phyloP scores from a whole-genome alignment of 805 yeast species.

The Starmerella tilneyi region DNA sequence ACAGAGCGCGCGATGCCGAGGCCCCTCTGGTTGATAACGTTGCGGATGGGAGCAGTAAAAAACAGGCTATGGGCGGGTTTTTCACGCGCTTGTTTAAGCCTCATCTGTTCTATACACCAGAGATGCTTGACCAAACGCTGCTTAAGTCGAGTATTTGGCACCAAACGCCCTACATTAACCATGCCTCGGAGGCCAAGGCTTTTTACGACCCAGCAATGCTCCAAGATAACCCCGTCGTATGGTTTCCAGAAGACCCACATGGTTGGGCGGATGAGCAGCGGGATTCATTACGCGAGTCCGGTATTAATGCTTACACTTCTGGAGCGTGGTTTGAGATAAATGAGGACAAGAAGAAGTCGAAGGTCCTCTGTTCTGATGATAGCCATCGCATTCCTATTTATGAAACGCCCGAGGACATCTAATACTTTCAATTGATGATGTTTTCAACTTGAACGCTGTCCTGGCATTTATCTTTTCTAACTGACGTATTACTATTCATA shows the following conservation, averaged over 20 bases:
- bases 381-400: conserved; percentile 22
- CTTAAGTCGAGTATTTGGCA: conserved; percentile 28
- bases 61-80: conserved; percentile 20
- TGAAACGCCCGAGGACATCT: conserved; percentile 6
- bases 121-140: conserved; percentile 24
- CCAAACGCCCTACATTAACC: conserved; percentile 23
- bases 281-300: conserved; percentile 40
- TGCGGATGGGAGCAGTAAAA: neutral
- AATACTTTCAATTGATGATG: neutral
- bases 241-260: conserved; percentile 87
- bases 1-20: neutral
- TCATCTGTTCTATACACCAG: conserved; percentile 40
- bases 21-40: conserved; percentile 22
- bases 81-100: conserved; percentile 48
- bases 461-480: neutral
- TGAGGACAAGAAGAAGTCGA: conserved; percentile 25
- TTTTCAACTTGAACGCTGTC: neutral
- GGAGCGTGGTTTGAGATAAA: conserved; percentile 46
- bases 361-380: conserved; percentile 19
- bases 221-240: conserved; percentile 60
- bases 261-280: conserved; percentile 64
- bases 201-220: conserved; percentile 67
- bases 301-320: conserved; percentile 56
- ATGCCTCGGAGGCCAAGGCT: conserved; percentile 47
- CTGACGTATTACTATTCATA: neutral